Evolutionary conservation across 768 basidiomycete genomes (phyloP).

Genomic region (Leucocoprinus birnbaumii): DNA sequence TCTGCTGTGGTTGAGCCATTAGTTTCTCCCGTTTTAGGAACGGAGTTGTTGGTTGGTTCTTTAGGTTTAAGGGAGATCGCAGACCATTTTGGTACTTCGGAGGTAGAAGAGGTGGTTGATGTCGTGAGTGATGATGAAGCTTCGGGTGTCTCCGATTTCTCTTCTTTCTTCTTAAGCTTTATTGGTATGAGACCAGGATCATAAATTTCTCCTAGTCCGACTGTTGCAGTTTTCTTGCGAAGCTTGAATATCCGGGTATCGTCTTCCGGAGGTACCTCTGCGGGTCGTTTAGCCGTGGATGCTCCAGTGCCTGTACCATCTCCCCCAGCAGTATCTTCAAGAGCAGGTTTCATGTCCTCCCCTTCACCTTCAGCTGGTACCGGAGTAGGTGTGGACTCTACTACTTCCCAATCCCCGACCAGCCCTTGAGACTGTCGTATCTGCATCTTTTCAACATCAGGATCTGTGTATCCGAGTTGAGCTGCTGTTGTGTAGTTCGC

Average conservation of each 20-base stretch:
- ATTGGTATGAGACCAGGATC: conserved; percentile 73
- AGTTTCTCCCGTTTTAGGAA: background rate
- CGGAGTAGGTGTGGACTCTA: conserved; percentile 31
- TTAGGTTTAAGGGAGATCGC: conserved; percentile 20
- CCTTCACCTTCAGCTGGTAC: conserved; percentile 17
- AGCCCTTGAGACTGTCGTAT: conserved; percentile 62
- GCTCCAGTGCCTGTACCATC: background rate
- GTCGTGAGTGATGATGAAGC: conserved; percentile 9
- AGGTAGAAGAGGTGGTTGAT: conserved; percentile 3
- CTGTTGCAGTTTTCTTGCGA: conserved; percentile 54
- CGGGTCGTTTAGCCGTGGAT: conserved; percentile 11
- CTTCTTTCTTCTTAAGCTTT: conserved; percentile 60
- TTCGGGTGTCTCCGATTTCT: conserved; percentile 15
- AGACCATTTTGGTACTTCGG: conserved; percentile 20
- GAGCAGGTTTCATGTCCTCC: conserved; percentile 33
- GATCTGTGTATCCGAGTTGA: conserved; percentile 78
- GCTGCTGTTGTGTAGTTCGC: conserved; percentile 88
- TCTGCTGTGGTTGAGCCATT: conserved; percentile 5
- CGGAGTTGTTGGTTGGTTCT: conserved; percentile 5
- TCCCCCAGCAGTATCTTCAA: conserved; percentile 14
- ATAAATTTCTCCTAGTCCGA: conserved; percentile 76
- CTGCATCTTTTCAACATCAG: conserved; percentile 64
- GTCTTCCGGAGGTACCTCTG: conserved; percentile 37
- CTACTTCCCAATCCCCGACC: conserved; percentile 76
- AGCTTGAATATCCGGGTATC: conserved; percentile 65